Evolutionary conservation across 805 yeast species (phyloP).

Genomic region (Candida boidinii): DNA sequence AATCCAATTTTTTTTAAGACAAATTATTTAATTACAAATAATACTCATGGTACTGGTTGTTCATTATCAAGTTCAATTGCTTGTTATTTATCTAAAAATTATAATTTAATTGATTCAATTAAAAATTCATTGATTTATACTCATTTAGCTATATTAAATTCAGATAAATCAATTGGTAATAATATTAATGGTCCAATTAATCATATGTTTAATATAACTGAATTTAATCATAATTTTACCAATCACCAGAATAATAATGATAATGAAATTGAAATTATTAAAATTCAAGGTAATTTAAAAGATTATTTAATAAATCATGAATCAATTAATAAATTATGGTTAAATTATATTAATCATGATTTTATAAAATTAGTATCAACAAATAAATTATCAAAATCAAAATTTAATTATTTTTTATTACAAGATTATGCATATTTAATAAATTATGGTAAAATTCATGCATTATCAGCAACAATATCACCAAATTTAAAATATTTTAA

Average conservation of each 20-base stretch:
- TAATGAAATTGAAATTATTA: constrained; percentile 7
- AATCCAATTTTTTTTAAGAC: constrained; percentile 37
- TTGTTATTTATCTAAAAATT: constrained; percentile 58
- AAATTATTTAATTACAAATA: constrained; percentile 33
- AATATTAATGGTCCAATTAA: constrained; percentile 67
- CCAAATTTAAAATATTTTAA: constrained; percentile 43
- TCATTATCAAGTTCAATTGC: constrained; percentile 77
- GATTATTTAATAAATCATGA: constrained; percentile 51
- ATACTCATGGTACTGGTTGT: constrained; percentile 90
- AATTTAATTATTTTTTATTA: constrained; percentile 36
- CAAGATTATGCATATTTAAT: constrained; percentile 66
- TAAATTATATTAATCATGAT: constrained; percentile 47
- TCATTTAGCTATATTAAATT: constrained; percentile 50
- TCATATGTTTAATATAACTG: constrained; percentile 38
- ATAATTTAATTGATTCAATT: constrained; percentile 38
- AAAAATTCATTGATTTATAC: constrained; percentile 54
- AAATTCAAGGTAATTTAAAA: constrained; percentile 29
- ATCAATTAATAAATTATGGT: constrained; percentile 46
- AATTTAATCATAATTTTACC: too few species aligned
- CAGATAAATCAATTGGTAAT: constrained; percentile 30
- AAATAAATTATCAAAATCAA: constrained; percentile 37
- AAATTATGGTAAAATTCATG: constrained; percentile 62
- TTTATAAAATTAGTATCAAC: constrained; percentile 49
- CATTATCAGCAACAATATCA: constrained; percentile 54
- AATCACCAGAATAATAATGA: too few species aligned